Conservation (phyloP, 768 basidiomycete species). For the Xerocomellus amylosporus region DNA sequence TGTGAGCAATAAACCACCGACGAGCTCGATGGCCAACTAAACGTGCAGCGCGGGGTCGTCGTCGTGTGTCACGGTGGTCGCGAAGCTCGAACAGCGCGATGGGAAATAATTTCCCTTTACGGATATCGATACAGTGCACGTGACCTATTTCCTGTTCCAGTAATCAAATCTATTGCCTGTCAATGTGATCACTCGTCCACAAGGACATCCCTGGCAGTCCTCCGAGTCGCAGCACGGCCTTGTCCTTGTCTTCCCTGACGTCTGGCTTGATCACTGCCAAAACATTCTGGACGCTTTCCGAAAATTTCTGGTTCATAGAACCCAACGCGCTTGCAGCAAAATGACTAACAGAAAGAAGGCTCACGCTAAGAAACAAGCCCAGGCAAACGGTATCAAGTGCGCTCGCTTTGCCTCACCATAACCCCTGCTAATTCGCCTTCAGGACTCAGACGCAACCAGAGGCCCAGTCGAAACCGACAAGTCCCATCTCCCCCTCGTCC, state of each 20-base stretch:
- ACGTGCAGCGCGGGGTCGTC: slow-evolving; percentile 7
- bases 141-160: slow-evolving; percentile 8
- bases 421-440: slow-evolving; percentile 6
- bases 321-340: slow-evolving; percentile 1
- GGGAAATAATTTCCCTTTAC: slow-evolving; percentile 15
- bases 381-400: slow-evolving; percentile 27
- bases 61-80: not conserved
- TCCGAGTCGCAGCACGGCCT: not conserved
- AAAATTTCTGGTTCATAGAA: not conserved
- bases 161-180: not conserved
- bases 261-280: not conserved
- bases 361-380: slow-evolving; percentile 28
- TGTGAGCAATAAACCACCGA: not conserved
- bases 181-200: not conserved
- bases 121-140: not conserved
- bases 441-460: slow-evolving; percentile 18
- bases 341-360: slow-evolving; percentile 35
- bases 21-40: not conserved
- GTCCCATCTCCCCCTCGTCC: slow-evolving; percentile 19
- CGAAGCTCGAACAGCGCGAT: not conserved
- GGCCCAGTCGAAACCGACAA: slow-evolving; percentile 8
- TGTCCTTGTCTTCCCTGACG: not conserved
- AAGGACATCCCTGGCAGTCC: too few relatives aligned
- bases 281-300: slow-evolving; percentile 11
- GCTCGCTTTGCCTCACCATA: not conserved